Evolutionary conservation across 495 filamentous ascomycete genomes (phyloP).

Genomic region (Bacidia rubella): DNA sequence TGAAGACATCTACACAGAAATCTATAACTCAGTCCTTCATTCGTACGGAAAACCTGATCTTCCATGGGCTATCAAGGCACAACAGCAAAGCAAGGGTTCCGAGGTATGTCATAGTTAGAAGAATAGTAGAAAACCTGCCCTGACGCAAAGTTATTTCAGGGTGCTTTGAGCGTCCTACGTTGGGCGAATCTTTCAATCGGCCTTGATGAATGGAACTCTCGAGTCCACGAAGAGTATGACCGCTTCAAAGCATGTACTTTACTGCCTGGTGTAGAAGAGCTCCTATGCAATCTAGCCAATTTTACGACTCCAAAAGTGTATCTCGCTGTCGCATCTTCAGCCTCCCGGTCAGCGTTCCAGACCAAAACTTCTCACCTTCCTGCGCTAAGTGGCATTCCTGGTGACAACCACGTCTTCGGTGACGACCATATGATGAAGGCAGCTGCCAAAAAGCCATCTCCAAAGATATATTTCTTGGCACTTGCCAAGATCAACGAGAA

Average conservation of each 20-base stretch:
- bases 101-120: constrained; percentile 10
- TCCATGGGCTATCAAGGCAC: constrained; percentile 19
- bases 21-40: constrained; percentile 24
- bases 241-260: constrained; percentile 21
- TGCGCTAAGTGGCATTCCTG: constrained; percentile 8
- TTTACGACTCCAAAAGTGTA: not conserved
- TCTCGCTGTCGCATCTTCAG: constrained; percentile 12
- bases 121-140: not conserved
- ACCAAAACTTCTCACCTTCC: constrained; percentile 13
- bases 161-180: constrained; percentile 14
- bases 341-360: not conserved
- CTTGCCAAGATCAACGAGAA: constrained; percentile 23
- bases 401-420: constrained; percentile 20
- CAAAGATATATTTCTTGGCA: constrained; percentile 29
- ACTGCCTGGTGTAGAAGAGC: constrained; percentile 25
- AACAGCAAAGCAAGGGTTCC: constrained; percentile 20
- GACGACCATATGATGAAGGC: constrained; percentile 24
- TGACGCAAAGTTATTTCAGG: constrained; percentile 13
- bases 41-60: constrained; percentile 19
- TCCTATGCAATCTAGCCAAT: constrained; percentile 21
- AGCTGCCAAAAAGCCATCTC: constrained; percentile 25
- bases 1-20: constrained; percentile 28
- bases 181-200: constrained; percentile 26
- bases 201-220: constrained; percentile 20
- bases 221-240: constrained; percentile 18